Evolutionary conservation across 805 yeast species (phyloP).

Genomic region (Brettanomyces anomalus): DNA sequence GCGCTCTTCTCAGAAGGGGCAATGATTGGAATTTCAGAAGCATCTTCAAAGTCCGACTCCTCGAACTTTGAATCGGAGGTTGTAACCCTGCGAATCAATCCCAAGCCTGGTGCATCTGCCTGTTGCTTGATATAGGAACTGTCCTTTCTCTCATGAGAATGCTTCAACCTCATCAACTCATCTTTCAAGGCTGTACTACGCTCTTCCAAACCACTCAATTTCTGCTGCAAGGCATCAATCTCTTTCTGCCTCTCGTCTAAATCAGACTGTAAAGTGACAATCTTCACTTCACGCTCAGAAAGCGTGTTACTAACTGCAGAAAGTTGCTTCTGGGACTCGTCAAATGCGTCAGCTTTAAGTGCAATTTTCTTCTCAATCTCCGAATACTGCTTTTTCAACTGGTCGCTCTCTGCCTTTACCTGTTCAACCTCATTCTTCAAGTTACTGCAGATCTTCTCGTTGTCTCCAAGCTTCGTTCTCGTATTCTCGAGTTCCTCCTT

Average conservation of each 20-base stretch:
- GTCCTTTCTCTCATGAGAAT: too few species aligned
- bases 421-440: not conserved
- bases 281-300: conserved; percentile 4
- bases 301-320: not conserved
- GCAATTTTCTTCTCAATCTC: not conserved
- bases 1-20: too few species aligned
- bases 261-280: conserved; percentile 1
- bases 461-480: not conserved
- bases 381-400: not conserved
- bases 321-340: not conserved
- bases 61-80: too few species aligned
- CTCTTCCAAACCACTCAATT: not conserved
- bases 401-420: not conserved
- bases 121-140: too few species aligned
- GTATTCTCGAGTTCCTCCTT: not conserved
- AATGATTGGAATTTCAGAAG: too few species aligned
- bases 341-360: not conserved
- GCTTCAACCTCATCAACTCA: not conserved
- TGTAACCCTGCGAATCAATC: too few species aligned
- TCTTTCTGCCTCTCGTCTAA: conserved; percentile 2
- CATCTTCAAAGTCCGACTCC: too few species aligned
- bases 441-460: conserved; percentile 1
- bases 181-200: not conserved
- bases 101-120: too few species aligned
- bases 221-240: not conserved